Percentiles rank a stretch among this genome's conserved stretches.
Evolutionary conservation across 345 rosid species (phyloP).

Genomic region (Triadica sebifera): DNA sequence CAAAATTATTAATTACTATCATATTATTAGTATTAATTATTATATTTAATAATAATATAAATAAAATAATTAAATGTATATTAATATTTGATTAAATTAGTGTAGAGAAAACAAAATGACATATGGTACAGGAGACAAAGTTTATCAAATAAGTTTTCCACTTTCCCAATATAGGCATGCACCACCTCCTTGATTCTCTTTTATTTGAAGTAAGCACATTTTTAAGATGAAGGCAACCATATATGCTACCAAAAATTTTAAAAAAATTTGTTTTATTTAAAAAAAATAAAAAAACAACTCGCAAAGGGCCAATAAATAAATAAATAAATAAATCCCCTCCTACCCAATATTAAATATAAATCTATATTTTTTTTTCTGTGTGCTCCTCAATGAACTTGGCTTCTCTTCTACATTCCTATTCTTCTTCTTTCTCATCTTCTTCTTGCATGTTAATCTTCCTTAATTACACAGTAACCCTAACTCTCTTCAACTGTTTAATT

Average conservation of each 20-base stretch:
- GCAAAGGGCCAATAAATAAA: neutral
- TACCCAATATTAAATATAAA: neutral
- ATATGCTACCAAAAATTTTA: neutral
- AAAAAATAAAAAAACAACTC: neutral
- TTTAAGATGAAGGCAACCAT: slow-evolving; percentile 7
- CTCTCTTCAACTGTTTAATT: neutral
- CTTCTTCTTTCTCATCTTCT: neutral
- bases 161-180: slow-evolving; percentile 19
- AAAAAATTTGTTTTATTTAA: neutral
- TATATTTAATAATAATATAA: no score
- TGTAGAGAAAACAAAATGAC: no score
- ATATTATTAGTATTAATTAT: no score
- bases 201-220: slow-evolving; percentile 2
- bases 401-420: neutral
- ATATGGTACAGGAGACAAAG: no score
- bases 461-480: neutral
- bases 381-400: neutral
- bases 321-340: neutral
- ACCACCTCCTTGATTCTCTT: slow-evolving; percentile 4
- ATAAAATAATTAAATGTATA: no score
- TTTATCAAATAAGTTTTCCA: no score
- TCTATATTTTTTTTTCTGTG: no score
- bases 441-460: no score
- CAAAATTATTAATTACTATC: neutral
- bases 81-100: no score